Base-by-base conservation (phyloP, 2,329 filamentous ascomycete genomes). In the Aspergillus hiratsukae region DNA sequence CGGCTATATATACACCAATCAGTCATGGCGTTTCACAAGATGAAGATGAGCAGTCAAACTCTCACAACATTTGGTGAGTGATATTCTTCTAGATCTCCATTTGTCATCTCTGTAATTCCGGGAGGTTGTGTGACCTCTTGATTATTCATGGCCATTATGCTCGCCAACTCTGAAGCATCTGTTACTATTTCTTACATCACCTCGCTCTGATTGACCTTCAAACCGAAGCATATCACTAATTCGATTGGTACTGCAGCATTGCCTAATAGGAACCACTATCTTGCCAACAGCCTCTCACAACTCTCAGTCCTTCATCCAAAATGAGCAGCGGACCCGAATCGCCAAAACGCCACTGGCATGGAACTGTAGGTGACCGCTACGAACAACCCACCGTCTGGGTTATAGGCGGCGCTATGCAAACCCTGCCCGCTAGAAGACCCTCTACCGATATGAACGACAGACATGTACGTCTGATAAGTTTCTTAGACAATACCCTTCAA, bases 381-480 rank as follows among this genome's bases (percentile, higher is more conserved):
- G 68, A 74, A 48, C 72, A 73, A 50, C 64, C 59, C 41, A 74
- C 72, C 51, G 69, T 70, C 57, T 74, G 71, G 72, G 66, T 70
- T 54, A 59, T 53, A 29, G 72, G 72, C 28, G 72, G 72, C 19
- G 55, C 58, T 41, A 41, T 61, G 2, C 51, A 57, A 41, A 21
- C 49, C 29, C 61, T 58, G 14, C 51, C 51, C 6, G 58, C 61
- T 17, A 67, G 64, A 49, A 62, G 61, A 6, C 65, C 69, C 11
- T 66, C 66, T 21, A 66, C 61, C 61, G 65, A 63, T 7, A 57
- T 63, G 19, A 61, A 52, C 49, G 58, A 60, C 43, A 60, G 71
- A 54, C 66, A 69, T 19, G 71, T 73, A 68, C 17, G 66, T 63
- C 56, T 56, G 46, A 8, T 17, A 14, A 5, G 49, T 45, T 37